Conservation (phyloP, 2,329 filamentous ascomycete genomes). For the Teratosphaeria gauchensis region DNA sequence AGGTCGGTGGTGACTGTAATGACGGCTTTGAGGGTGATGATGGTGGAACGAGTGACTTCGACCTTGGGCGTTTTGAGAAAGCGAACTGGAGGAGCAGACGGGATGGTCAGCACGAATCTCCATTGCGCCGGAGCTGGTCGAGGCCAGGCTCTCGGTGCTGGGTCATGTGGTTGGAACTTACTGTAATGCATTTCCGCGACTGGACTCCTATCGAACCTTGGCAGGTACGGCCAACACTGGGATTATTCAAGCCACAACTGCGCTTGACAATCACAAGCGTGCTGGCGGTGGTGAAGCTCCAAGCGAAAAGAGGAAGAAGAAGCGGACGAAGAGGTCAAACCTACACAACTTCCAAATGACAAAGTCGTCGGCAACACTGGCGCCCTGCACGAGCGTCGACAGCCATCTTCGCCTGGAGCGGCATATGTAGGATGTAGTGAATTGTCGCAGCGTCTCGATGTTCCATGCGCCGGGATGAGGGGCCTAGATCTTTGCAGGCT, state of each 20-base stretch:
- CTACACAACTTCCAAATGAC: neutral
- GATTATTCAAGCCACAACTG: neutral
- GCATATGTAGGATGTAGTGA: neutral
- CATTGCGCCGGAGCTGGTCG: neutral
- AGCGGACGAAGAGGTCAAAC: neutral
- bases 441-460: neutral
- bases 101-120: neutral
- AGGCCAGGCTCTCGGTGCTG: neutral
- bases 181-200: conserved; percentile 9
- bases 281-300: neutral
- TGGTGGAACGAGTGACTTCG: conserved; percentile 26
- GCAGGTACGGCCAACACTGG: neutral
- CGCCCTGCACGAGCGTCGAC: neutral
- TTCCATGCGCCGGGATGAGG: neutral
- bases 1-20: conserved; percentile 61
- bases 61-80: conserved; percentile 56
- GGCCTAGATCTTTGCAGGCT: neutral
- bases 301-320: neutral
- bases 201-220: neutral
- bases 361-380: neutral
- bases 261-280: neutral
- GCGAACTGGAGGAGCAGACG: conserved; percentile 34
- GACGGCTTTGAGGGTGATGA: conserved; percentile 39
- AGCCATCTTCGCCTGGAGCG: neutral
- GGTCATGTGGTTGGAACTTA: neutral